These are phyloP conservation scores for Zygosaccharomyces pseudobailii DNA, from an alignment of 1,139 yeast species.

Conservation along the genomic window DNA sequence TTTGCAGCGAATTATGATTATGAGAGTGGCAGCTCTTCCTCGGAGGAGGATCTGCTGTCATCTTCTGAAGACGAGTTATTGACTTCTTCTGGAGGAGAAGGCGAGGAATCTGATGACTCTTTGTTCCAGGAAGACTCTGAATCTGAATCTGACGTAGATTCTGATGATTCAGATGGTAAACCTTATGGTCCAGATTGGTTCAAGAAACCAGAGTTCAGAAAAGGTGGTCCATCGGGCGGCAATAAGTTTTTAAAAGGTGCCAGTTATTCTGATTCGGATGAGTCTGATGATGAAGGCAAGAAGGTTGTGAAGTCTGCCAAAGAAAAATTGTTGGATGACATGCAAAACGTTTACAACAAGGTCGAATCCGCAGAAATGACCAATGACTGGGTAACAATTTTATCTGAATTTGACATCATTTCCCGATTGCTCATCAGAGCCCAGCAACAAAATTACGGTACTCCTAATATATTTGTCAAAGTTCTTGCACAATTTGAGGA, in stretches of 20 bases:
- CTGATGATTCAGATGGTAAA: slow-evolving; percentile 39
- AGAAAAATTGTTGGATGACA: slow-evolving; percentile 87
- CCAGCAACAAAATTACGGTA: slow-evolving; percentile 65
- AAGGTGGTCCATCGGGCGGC: slow-evolving; percentile 30
- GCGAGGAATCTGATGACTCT: slow-evolving; percentile 33
- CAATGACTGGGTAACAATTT: slow-evolving; percentile 77
- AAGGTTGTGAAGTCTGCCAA: slow-evolving; percentile 90
- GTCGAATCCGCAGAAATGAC: slow-evolving; percentile 67
- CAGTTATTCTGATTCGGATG: slow-evolving; percentile 41
- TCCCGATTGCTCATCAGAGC: slow-evolving; percentile 63
- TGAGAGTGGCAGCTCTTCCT: slow-evolving; percentile 62
- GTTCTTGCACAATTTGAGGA: slow-evolving; percentile 72
- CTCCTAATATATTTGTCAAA: slow-evolving; percentile 69
- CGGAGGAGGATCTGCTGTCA: slow-evolving; percentile 69
- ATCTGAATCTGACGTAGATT: slow-evolving; percentile 46
- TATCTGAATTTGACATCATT: slow-evolving; percentile 73
- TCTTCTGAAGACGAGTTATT: slow-evolving; percentile 66
- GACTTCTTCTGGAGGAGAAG: slow-evolving; percentile 46
- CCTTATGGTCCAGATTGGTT: slow-evolving; percentile 40
- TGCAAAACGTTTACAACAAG: slow-evolving; percentile 60
- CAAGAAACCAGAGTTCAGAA: slow-evolving; percentile 38
- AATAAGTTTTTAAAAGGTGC: slow-evolving; percentile 34
- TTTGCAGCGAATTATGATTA: slow-evolving; percentile 55
- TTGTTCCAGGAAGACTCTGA: slow-evolving; percentile 32
- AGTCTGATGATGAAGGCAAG: slow-evolving; percentile 56